Conservation (phyloP, 805 yeast species). For the Zygosaccharomyces bisporus region DNA sequence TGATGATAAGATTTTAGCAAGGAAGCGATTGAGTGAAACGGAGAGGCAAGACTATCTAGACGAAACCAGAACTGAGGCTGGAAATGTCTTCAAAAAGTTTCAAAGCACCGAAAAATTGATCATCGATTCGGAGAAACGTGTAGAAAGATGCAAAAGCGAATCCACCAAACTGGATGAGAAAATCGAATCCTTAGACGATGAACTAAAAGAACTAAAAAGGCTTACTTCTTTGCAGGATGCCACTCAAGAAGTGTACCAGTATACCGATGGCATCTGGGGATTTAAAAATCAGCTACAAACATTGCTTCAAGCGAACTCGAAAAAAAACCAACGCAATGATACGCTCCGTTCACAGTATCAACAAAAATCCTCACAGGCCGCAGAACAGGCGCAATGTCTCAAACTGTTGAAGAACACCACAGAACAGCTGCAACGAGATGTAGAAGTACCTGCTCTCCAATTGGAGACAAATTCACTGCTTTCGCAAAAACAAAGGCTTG, state of each 20-base stretch:
- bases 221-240: constrained; percentile 12
- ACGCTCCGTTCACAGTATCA: constrained; percentile 44
- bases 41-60: constrained; percentile 41
- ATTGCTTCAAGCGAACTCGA: constrained; percentile 52
- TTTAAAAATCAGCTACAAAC: constrained; percentile 36
- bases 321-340: constrained; percentile 28
- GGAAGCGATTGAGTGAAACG: constrained; percentile 39
- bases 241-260: constrained; percentile 9
- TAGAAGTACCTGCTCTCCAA: constrained; percentile 37
- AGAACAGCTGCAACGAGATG: constrained; percentile 29
- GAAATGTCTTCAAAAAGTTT: constrained; percentile 38
- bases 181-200: constrained; percentile 10
- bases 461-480: constrained; percentile 21
- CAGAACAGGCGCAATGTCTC: constrained; percentile 38
- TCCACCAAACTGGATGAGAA: constrained; percentile 16
- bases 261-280: constrained; percentile 7
- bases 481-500: constrained; percentile 14
- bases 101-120: constrained; percentile 25
- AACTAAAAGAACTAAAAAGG: constrained; percentile 13
- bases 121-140: constrained; percentile 27
- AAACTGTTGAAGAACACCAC: constrained; percentile 25
- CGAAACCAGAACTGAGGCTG: constrained; percentile 39
- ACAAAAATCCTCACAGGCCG: constrained; percentile 44
- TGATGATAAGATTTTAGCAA: constrained; percentile 22
- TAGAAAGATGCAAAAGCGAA: constrained; percentile 24